Percentiles rank a stretch among this genome's conserved stretches.
These are phyloP conservation scores for Dipsacomyces acuminosporus DNA, from an alignment of 371 early-diverging fungal genomes.

Conservation along the genomic window DNA sequence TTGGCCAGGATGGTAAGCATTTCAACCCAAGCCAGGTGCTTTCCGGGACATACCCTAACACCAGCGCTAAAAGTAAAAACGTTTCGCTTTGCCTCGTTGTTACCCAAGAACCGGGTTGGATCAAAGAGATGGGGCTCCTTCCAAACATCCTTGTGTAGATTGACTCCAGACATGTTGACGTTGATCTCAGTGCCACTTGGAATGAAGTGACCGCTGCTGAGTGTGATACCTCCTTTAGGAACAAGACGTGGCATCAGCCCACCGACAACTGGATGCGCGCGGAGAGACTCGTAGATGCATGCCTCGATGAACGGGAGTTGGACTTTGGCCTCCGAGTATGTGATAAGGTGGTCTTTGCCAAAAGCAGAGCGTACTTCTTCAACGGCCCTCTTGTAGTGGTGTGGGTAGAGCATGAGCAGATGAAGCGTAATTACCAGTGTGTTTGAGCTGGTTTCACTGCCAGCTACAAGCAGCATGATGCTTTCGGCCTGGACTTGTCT, in stretches of 20 bases:
- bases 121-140: conserved; percentile 17
- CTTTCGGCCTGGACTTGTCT: conserved; percentile 2
- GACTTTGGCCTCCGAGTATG: too few species aligned
- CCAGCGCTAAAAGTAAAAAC: conserved; percentile 39
- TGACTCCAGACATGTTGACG: conserved; percentile 23
- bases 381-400: conserved; percentile 4
- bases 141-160: conserved; percentile 25
- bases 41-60: conserved; percentile 34
- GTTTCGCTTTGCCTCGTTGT: conserved; percentile 19
- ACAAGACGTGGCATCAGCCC: too few species aligned
- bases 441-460: conserved; percentile 3
- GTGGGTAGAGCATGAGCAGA: conserved; percentile 7
- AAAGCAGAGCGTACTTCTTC: conserved; percentile 3
- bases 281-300: too few species aligned
- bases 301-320: too few species aligned
- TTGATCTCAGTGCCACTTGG: conserved; percentile 29
- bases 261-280: too few species aligned
- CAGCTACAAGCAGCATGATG: conserved; percentile 1
- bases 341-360: neutral
- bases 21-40: conserved; percentile 37
- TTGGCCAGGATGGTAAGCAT: conserved; percentile 36
- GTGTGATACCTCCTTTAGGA: conserved; percentile 25
- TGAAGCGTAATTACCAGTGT: conserved; percentile 1
- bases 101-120: conserved; percentile 29
- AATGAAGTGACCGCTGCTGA: conserved; percentile 27